Conservation (phyloP, 2,329 filamentous ascomycete genomes). For the Calonectria pseudoturangicola region DNA sequence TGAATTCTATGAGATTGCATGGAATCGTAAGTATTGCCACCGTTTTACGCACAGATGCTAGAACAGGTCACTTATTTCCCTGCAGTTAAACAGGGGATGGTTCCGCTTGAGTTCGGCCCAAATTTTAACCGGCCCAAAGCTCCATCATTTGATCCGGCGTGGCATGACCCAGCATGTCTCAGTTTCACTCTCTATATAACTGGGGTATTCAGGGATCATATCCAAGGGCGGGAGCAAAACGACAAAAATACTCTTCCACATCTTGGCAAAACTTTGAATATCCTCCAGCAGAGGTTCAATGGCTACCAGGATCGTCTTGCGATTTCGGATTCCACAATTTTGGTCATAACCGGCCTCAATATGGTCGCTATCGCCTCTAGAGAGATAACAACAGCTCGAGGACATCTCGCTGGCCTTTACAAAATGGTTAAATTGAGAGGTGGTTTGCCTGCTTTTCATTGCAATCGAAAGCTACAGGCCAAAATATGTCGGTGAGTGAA, state of each 20-base stretch:
- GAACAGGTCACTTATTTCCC: neutral
- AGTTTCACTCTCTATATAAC: slow-evolving; percentile 34
- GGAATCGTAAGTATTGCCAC: slow-evolving; percentile 9
- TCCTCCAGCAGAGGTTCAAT: slow-evolving; percentile 8
- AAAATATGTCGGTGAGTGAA: slow-evolving; percentile 27
- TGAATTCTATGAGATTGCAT: slow-evolving; percentile 7
- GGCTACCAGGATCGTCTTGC: neutral
- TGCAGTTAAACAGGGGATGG: slow-evolving; percentile 19
- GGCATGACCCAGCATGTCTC: slow-evolving; percentile 32
- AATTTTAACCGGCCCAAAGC: neutral
- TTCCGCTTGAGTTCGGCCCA: neutral
- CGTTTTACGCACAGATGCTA: neutral
- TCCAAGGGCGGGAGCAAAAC: neutral
- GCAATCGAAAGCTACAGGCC: slow-evolving; percentile 4
- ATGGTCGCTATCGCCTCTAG: slow-evolving; percentile 28
- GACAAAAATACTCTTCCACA: slow-evolving; percentile 19
- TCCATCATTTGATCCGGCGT: slow-evolving; percentile 20
- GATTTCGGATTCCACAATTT: slow-evolving; percentile 24
- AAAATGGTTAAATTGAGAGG: slow-evolving; percentile 27
- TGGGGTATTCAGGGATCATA: slow-evolving; percentile 12
- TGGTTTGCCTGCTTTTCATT: slow-evolving; percentile 4
- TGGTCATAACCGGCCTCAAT: slow-evolving; percentile 28
- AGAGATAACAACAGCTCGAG: neutral
- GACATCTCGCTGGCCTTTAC: slow-evolving; percentile 14
- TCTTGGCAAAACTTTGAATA: slow-evolving; percentile 11